These are phyloP conservation scores for Colletotrichum shisoi DNA, from an alignment of 2,329 filamentous ascomycete genomes.

Conservation along the genomic window DNA sequence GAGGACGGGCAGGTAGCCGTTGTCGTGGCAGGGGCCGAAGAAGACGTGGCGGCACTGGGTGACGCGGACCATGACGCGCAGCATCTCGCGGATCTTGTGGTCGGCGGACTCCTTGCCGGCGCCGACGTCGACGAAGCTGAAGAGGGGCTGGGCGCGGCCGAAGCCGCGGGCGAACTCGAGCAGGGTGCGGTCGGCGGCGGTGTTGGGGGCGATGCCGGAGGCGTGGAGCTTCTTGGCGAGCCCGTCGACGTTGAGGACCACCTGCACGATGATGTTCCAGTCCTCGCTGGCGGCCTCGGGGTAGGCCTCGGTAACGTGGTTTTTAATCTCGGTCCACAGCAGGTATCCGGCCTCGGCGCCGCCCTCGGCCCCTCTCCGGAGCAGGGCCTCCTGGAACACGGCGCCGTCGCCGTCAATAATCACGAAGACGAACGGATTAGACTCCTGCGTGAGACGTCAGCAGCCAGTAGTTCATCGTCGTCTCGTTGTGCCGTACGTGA, in stretches of 20 bases:
- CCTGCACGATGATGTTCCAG: conserved; percentile 48
- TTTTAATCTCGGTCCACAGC: conserved; percentile 42
- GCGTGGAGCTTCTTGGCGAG: conserved; percentile 45
- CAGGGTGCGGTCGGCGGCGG: conserved; percentile 41
- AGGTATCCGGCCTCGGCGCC: conserved; percentile 47
- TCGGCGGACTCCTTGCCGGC: conserved; percentile 49
- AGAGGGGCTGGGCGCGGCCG: conserved; percentile 47
- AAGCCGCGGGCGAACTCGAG: conserved; percentile 48
- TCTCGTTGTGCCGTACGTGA: too few species aligned
- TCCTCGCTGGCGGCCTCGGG: conserved; percentile 45
- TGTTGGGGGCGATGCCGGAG: conserved; percentile 42
- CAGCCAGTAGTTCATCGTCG: too few species aligned
- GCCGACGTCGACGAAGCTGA: conserved; percentile 49
- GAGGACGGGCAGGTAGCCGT: conserved; percentile 48
- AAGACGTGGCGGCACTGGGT: conserved; percentile 47
- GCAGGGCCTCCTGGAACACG: conserved; percentile 47
- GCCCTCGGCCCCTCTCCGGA: conserved; percentile 46
- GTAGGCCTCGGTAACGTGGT: conserved; percentile 42
- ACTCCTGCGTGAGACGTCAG: conserved; percentile 43
- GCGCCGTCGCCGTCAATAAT: conserved; percentile 51
- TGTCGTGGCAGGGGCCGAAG: conserved; percentile 49
- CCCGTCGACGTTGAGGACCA: conserved; percentile 48
- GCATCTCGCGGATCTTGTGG: conserved; percentile 48
- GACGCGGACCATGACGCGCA: conserved; percentile 48
- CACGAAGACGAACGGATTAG: conserved; percentile 47